Base-by-base conservation (phyloP, 1,284 basidiomycete genomes). In the Austroboletus novae-zelandiae region DNA sequence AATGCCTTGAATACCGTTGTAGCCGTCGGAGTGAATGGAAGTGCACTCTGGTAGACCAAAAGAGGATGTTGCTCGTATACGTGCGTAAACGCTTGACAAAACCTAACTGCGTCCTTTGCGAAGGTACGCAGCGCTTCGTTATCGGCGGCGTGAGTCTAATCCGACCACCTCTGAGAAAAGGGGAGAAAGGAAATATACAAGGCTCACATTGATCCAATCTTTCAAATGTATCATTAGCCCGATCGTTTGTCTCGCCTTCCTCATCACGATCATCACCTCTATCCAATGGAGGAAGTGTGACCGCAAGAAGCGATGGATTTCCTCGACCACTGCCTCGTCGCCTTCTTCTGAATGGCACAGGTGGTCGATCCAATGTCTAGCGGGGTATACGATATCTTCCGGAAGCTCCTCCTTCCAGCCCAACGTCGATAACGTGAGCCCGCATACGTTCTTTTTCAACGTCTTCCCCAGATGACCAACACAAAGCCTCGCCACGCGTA, bases 31-130 rank as follows among this genome's bases (percentile, higher is more conserved):
- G 68, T 57, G 45, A 70, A 67, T 6, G 65, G 68, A 27, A 70
- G 62, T 14, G 65, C 68, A 10, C 65, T 60, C 30, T 56, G 55
- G 50, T 70, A 70, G 23, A 67, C 68, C 20, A 67, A 47, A n/a
- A 69, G 64, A 9, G 65, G 68, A 41, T 70, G 68, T 18, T 67
- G 64, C 49, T 67, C 68, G 43, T 68, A 70, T 4, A 52, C 57
- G 5, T 63, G 57, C 29, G 57, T 54, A 48, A 60, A 67, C 4
- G 68, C 64, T 42, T 68, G 65, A 41, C 63, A 68, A 42, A 67
- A 67, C 23, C 67, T 67, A 25, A 61, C 53, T 15, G 61, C 56
- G 31, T 70, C 68, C 45, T 51, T 55, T 20, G 35, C 35, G 42
- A 62, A 66, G 9, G 11, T 34, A 41, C 46, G 6, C 43, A 66